Conservation (phyloP, 306 rosid genomes). For the Hippophae gyantsensis region DNA sequence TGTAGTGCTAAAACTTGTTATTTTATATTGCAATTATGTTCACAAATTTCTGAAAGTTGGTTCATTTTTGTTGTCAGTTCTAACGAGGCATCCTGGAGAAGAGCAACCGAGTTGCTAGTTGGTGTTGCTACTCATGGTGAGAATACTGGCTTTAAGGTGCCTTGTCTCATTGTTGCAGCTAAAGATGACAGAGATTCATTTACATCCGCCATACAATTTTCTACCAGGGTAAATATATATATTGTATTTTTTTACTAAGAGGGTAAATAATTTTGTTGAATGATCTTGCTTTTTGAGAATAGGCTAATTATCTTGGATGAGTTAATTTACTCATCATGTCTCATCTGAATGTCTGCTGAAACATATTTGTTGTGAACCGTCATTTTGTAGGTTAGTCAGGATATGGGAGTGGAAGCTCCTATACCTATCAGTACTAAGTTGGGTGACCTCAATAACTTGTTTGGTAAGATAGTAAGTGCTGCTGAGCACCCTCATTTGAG, state of each 20-base stretch:
- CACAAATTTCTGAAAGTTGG: constrained; percentile 3
- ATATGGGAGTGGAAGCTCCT: constrained; percentile 93
- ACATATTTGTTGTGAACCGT: constrained; percentile 6
- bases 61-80: constrained; percentile 47
- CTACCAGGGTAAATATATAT: constrained; percentile 67
- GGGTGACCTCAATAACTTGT: constrained; percentile 54
- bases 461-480: constrained; percentile 56
- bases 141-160: constrained; percentile 92
- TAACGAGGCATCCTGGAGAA: constrained; percentile 74
- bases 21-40: not conserved
- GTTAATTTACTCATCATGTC: not conserved
- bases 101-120: constrained; percentile 66
- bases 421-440: constrained; percentile 66
- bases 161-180: constrained; percentile 96
- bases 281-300: not conserved
- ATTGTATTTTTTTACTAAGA: too few relatives aligned
- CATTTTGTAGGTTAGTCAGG: constrained; percentile 67
- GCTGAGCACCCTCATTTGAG: constrained; percentile 87
- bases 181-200: constrained; percentile 89
- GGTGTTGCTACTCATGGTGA: constrained; percentile 93
- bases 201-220: constrained; percentile 78
- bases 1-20: not conserved
- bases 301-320: not conserved
- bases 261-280: not conserved
- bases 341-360: constrained; percentile 12